These are phyloP conservation scores for Colletotrichum coccodes DNA, from an alignment of 2,329 filamentous ascomycete species.

Conservation along the genomic window DNA sequence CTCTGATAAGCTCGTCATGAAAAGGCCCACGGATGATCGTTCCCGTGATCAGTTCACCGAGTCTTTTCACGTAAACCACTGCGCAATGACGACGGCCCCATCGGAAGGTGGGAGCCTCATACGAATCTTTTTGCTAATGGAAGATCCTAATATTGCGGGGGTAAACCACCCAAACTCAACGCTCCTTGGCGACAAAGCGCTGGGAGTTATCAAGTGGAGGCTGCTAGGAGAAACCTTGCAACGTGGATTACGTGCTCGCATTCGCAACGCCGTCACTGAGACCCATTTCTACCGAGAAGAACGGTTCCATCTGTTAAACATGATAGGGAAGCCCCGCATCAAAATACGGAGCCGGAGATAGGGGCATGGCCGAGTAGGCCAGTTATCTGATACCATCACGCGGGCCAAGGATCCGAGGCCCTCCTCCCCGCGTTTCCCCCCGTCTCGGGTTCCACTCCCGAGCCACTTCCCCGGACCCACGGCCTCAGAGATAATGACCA, in stretches of 20 bases:
- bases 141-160: neutral
- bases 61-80: neutral
- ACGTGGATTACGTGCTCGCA: neutral
- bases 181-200: neutral
- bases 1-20: neutral
- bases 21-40: neutral
- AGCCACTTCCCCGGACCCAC: conserved; percentile 16
- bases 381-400: neutral
- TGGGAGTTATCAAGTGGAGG: neutral
- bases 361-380: conserved; percentile 1
- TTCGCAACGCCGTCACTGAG: neutral
- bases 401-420: neutral
- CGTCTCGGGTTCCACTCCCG: conserved; percentile 12
- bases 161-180: neutral
- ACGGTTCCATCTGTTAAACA: neutral
- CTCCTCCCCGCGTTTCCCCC: conserved; percentile 6
- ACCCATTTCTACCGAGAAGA: neutral
- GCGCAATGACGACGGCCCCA: neutral
- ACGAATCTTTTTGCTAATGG: neutral
- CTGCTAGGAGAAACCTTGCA: conserved; percentile 2
- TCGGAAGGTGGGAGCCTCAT: neutral
- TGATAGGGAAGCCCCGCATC: neutral
- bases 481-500: conserved; percentile 4
- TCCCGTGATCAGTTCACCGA: neutral
- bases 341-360: neutral